These are phyloP conservation scores for Pythium dissimile DNA, from an alignment of 352 stramenopile species.

Conservation along the genomic window DNA sequence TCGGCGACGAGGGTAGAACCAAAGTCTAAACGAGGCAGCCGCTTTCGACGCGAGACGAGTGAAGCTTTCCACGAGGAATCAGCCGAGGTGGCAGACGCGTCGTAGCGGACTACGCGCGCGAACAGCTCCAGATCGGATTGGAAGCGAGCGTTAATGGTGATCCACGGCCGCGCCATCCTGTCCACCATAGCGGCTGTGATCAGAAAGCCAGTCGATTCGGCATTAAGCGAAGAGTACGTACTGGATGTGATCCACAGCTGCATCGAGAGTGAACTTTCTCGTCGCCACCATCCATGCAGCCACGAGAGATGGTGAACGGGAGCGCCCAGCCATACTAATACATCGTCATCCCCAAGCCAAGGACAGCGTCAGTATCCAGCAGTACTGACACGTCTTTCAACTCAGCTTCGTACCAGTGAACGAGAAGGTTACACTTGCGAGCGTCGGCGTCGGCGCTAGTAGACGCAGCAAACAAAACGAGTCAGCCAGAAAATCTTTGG, in stretches of 20 bases:
- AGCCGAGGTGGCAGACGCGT: neutral
- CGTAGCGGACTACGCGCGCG: slow-evolving; percentile 12
- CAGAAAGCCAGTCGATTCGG: neutral
- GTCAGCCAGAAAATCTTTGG: too few species aligned
- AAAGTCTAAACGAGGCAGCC: slow-evolving; percentile 59
- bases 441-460: slow-evolving; percentile 30
- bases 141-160: slow-evolving; percentile 65
- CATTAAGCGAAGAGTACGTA: slow-evolving; percentile 11
- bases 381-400: too few species aligned
- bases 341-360: too few species aligned
- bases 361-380: slow-evolving; percentile 1
- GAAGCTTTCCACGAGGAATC: neutral
- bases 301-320: slow-evolving; percentile 51
- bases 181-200: neutral
- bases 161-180: slow-evolving; percentile 63
- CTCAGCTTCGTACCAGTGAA: slow-evolving; percentile 51
- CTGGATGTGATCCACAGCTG: slow-evolving; percentile 43
- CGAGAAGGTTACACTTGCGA: slow-evolving; percentile 47
- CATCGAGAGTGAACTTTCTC: slow-evolving; percentile 23
- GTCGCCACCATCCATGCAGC: slow-evolving; percentile 47
- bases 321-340: slow-evolving; percentile 60
- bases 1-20: slow-evolving; percentile 35
- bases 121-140: slow-evolving; percentile 46
- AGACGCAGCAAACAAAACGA: too few species aligned
- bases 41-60: neutral